A percentile compares a stretch with the other conserved stretches of the same genome.
phyloP scores from a whole-genome alignment of 192 early-diverging fungal genomes.

The Coemansia sp. region DNA sequence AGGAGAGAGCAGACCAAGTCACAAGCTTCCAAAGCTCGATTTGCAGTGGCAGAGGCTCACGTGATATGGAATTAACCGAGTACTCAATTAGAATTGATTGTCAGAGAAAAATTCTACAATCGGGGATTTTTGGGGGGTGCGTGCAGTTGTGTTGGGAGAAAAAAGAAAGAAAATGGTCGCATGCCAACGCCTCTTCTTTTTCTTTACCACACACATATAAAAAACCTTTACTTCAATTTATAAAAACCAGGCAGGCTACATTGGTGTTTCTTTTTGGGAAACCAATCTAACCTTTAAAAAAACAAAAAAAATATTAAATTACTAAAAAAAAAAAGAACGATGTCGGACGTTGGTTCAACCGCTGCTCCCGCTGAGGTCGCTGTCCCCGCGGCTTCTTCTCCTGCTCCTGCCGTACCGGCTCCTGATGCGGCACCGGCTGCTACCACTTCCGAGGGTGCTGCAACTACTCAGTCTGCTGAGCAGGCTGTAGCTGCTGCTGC shows the following conservation, averaged over 20 bases:
- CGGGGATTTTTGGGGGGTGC: not conserved
- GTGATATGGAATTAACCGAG: not conserved
- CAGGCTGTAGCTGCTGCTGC: constrained; percentile 8
- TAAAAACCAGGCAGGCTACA: constrained; percentile 39
- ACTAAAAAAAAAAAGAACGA: constrained; percentile 26
- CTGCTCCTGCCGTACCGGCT: constrained; percentile 28
- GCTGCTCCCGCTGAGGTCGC: constrained; percentile 38
- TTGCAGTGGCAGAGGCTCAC: not conserved
- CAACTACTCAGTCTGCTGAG: constrained; percentile 47
- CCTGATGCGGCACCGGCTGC: constrained; percentile 38
- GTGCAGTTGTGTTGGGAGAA: not conserved
- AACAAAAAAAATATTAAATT: constrained; percentile 42
- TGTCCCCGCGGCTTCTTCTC: constrained; percentile 38
- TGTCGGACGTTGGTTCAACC: constrained; percentile 44
- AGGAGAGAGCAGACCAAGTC: not conserved
- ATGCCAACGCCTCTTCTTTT: constrained; percentile 1
- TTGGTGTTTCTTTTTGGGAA: constrained; percentile 26
- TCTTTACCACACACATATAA: constrained; percentile 18
- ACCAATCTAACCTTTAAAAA: constrained; percentile 46
- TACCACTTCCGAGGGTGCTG: constrained; percentile 50
- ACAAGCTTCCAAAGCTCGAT: not conserved
- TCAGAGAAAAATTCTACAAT: not conserved
- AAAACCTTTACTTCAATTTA: constrained; percentile 28
- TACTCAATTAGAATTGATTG: not conserved
- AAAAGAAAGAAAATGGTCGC: not conserved